Base-by-base conservation (phyloP, 1,284 basidiomycete species). In the Ganoderma resinaceum region DNA sequence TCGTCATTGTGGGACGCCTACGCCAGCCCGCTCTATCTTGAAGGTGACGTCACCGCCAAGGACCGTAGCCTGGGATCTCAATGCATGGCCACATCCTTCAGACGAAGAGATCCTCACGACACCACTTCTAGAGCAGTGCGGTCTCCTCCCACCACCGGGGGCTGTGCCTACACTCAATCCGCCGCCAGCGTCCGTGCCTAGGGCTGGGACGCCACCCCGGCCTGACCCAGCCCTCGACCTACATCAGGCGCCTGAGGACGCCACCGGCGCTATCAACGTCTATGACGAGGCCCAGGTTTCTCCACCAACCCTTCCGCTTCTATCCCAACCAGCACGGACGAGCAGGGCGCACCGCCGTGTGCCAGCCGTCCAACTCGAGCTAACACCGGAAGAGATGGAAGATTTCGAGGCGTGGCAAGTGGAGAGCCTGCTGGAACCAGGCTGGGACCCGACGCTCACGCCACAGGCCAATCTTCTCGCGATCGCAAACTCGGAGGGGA, bases 21-120 rank as follows among this genome's bases (percentile, higher is more conserved):
- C 57, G n/a, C 62, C 46, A 40, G 7, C 31, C n/a, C 67, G 66
- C 55, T 55, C 65, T 37, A 55, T 72, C 29, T 65, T 76, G 53
- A 74, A 69, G 61, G 46, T 46, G 18, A 64, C 72, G 29, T 53
- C 35, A 18, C 69, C 69, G n/a, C 66, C 66, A 14, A 71, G 66
- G 49, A 63, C 65, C n/a, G 52, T 73, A 9, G 66, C 67, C 20
- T 74, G 67, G 55, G 62, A 70, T 37, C 62, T 66, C 31, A 35
- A 37, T 4, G 33, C 60, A 8, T 73, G 72, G 71, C 58, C 58
- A 60, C 23, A 38, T 16, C 58, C 35, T 38, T 18, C n/a, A 16
- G 58, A 60, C 33, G 58, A 60, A 38, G 58, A 38, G 37, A 26
- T 40, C 33, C 58, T 60, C 35, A 38, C 58, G 14, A 26, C 58